Evolutionary conservation across 2,329 filamentous ascomycete species (phyloP), one percentile per base, ranked within the genome.

Genomic region (Sporothrix curviconia): DNA sequence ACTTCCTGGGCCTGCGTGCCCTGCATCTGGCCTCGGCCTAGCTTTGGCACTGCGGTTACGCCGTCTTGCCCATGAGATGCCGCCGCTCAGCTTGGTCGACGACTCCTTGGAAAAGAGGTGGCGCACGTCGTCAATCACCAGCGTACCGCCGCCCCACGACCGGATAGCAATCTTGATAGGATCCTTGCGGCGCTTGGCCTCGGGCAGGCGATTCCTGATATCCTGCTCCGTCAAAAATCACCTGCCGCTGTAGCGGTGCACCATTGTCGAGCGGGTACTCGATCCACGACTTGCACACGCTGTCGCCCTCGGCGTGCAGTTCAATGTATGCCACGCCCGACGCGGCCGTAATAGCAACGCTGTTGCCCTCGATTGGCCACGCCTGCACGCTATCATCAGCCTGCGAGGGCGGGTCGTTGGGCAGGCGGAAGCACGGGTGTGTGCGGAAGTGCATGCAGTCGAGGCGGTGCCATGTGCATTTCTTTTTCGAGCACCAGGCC

Each of bases 391-490:
- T 91, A 36, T 82, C 81, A 64, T 96, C 92, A 1, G 77, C 80
- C 39, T 19, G 52, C 39, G 81, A 69, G 15, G 80, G 73, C 5
- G 81, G 73, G 65, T 97, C 94, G 57, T 84, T 86, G 0, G 92
- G 90, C 54, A 95, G 80, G 56, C 85, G 81, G 76, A 99, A 97
- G 69, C 89, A 91, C 4, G 92, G 90, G 67, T 99, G 94, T 64
- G 86, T 87, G 62, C 91, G 86, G 75, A 96, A 96, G 39, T 91
- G 88, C 54, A 99, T 78, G 55, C 85, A 85, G 70, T 97, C 94
- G 7, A 97, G 79, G 58, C 92, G 83, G 71, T 96, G 92, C 92
- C 92, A 97, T 25, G 78, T 79, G 69, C 92, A 96, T 72, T 97
- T 96, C 90, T 47, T 85, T 81, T 32, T 83, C 83, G 43, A 87